Conservation (phyloP, 345 rosid species). For the Salix arbutifolia region DNA sequence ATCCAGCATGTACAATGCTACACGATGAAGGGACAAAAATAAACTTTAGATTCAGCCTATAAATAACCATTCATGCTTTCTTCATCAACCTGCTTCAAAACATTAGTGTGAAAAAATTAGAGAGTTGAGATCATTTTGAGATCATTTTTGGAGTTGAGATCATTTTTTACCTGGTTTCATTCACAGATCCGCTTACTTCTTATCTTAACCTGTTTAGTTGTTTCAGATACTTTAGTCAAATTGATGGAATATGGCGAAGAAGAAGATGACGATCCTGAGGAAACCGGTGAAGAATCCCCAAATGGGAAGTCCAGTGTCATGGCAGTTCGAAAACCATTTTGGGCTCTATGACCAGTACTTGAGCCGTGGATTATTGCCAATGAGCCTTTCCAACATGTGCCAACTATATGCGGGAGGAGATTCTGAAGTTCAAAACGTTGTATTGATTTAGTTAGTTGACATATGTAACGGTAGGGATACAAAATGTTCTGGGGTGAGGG, state of each 20-base stretch:
- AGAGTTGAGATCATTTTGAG: too few relatives aligned
- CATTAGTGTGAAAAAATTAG: neutral
- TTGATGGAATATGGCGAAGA: constrained; percentile 81
- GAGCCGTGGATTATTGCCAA: neutral
- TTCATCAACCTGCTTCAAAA: too few relatives aligned
- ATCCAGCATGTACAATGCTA: too few relatives aligned
- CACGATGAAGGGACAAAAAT: too few relatives aligned
- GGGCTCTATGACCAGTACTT: constrained; percentile 43
- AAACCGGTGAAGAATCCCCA: constrained; percentile 26
- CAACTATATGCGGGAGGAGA: neutral
- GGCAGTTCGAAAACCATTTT: constrained; percentile 49
- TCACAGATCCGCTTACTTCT: neutral
- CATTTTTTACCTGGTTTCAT: neutral
- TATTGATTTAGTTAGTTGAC: neutral
- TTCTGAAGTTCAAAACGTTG: neutral
- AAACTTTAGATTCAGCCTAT: too few relatives aligned
- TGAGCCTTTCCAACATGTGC: neutral
- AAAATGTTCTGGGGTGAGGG: neutral
- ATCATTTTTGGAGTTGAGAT: neutral
- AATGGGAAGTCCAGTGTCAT: constrained; percentile 14
- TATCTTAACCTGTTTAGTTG: constrained; percentile 1
- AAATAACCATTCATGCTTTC: too few relatives aligned
- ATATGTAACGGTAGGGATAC: neutral
- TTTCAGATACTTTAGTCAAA: constrained; percentile 76
- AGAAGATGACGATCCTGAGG: constrained; percentile 61